Conservation (phyloP, 2,329 filamentous ascomycete genomes). For the Sphaerostilbella broomeana region DNA sequence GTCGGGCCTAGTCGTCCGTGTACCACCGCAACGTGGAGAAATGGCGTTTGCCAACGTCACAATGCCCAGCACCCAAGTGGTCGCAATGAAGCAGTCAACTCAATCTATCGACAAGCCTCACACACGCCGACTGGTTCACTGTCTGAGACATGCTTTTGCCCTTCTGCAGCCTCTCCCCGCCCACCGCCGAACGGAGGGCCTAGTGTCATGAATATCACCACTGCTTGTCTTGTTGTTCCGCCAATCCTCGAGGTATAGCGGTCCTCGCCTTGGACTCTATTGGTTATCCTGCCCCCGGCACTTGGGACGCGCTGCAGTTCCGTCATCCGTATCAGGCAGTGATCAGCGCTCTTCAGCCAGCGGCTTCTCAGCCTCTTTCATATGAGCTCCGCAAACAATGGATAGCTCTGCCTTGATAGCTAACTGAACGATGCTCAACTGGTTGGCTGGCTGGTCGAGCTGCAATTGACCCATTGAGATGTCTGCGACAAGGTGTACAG, state of each 20-base stretch:
- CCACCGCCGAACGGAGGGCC: neutral
- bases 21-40: neutral
- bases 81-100: neutral
- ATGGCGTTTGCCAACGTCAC: neutral
- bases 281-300: constrained; percentile 10
- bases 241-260: constrained; percentile 6
- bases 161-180: constrained; percentile 6
- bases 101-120: constrained; percentile 2
- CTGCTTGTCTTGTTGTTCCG: neutral
- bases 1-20: no score
- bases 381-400: constrained; percentile 3
- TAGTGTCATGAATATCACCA: constrained; percentile 7
- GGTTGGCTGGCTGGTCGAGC: no score
- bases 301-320: constrained; percentile 5
- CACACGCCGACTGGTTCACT: constrained; percentile 6
- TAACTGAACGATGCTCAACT: no score
- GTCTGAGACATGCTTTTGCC: constrained; percentile 11
- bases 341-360: constrained; percentile 12
- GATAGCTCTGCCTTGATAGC: neutral
- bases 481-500: no score
- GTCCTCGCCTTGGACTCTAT: constrained; percentile 4
- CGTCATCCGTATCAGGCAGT: constrained; percentile 5
- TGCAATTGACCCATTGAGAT: no score
- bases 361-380: constrained; percentile 6
- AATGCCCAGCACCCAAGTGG: no score